These are phyloP conservation scores for Claviceps sp. DNA, from an alignment of 2,329 filamentous ascomycete species.

Conservation along the genomic window DNA sequence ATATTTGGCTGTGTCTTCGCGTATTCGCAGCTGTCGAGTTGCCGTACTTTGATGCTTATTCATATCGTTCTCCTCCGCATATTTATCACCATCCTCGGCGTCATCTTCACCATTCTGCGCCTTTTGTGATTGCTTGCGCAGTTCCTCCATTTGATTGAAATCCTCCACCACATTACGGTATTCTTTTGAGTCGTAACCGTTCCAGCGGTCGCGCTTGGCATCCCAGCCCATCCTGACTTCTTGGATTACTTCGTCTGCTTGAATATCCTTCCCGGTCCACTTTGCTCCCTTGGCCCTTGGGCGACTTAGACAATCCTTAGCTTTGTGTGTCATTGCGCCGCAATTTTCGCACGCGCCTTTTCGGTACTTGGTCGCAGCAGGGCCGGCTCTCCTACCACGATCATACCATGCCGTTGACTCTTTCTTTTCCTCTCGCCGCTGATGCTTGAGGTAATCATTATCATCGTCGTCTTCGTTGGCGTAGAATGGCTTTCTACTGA, in stretches of 20 bases:
- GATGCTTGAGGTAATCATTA: conserved; percentile 90
- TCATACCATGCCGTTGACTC: conserved; percentile 84
- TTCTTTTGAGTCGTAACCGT: conserved; percentile 85
- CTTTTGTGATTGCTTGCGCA: conserved; percentile 44
- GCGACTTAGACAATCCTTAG: conserved; percentile 81
- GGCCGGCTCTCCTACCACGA: conserved; percentile 69
- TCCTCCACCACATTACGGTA: conserved; percentile 81
- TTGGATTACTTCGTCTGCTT: conserved; percentile 79
- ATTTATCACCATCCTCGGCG: conserved; percentile 53
- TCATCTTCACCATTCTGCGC: conserved; percentile 28
- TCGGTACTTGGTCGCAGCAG: conserved; percentile 88
- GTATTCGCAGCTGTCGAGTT: conserved; percentile 77
- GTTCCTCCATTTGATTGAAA: conserved; percentile 71
- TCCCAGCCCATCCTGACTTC: conserved; percentile 88
- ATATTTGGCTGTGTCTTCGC: conserved; percentile 97
- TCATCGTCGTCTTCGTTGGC: conserved; percentile 64
- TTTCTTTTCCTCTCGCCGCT: conserved; percentile 52
- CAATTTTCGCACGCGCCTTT: conserved; percentile 99
- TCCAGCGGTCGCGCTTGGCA: conserved; percentile 94
- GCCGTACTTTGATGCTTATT: conserved; percentile 83
- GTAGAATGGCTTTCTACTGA: conserved; percentile 96
- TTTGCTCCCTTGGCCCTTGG: conserved; percentile 81
- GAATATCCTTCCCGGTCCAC: conserved; percentile 86
- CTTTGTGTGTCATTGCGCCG: conserved; percentile 91
- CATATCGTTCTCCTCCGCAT: conserved; percentile 95